These are phyloP conservation scores for Pyrrhoderma lamaoense DNA, from an alignment of 1,284 basidiomycete genomes.

Conservation along the genomic window DNA sequence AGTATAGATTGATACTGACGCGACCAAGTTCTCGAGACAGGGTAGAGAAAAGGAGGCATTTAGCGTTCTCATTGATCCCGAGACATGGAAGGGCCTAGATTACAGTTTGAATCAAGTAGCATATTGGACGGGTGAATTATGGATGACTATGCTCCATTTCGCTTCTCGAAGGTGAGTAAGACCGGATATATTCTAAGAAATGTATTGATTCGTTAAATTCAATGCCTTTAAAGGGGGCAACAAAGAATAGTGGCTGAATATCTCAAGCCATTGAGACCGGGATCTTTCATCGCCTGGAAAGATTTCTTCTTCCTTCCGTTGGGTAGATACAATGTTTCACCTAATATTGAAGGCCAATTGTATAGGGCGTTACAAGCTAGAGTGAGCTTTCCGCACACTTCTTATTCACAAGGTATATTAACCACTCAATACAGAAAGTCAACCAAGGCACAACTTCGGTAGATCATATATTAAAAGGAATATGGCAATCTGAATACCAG, in stretches of 20 bases:
- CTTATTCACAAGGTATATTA: constrained; percentile 10
- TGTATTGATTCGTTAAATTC: constrained; percentile 16
- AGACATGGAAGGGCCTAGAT: constrained; percentile 57
- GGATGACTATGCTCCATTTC: constrained; percentile 64
- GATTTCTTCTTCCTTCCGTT: constrained; percentile 10
- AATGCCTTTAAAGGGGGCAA: constrained; percentile 53
- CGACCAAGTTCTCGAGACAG: constrained; percentile 53
- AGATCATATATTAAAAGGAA: constrained; percentile 56
- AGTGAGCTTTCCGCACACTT: constrained; percentile 37
- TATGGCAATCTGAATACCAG: constrained; percentile 77
- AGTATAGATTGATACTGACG: not conserved
- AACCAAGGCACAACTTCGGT: constrained; percentile 57
- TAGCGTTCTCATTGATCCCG: constrained; percentile 55
- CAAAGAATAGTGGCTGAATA: constrained; percentile 54
- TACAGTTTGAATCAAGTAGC: constrained; percentile 49
- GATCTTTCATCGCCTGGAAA: constrained; percentile 5
- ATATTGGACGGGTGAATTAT: constrained; percentile 65
- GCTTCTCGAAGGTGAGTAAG: constrained; percentile 54
- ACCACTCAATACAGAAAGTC: constrained; percentile 26
- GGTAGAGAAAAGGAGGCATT: constrained; percentile 58
- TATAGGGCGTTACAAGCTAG: constrained; percentile 56
- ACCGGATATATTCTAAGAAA: not conserved
- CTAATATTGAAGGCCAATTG: constrained; percentile 54
- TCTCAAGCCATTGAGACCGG: constrained; percentile 53
- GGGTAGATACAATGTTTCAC: constrained; percentile 27